These are phyloP conservation scores for Aschersonia sp. DNA, from an alignment of 2,329 filamentous ascomycete genomes.

Conservation along the genomic window DNA sequence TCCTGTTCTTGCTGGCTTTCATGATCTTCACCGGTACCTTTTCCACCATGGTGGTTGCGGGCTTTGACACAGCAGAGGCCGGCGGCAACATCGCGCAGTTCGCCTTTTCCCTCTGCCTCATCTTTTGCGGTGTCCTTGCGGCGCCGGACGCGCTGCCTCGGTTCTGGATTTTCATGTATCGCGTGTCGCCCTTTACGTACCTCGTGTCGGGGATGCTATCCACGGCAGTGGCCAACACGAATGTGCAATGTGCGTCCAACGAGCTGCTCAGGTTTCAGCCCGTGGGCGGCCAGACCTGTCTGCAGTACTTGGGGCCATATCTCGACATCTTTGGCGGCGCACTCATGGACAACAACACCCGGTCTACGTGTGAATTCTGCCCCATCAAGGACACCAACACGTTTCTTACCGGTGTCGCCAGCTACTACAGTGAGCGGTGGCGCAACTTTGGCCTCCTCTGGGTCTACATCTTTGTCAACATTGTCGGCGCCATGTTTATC, in stretches of 20 bases:
- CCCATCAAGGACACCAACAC: slow-evolving; percentile 33
- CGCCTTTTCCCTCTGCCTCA: slow-evolving; percentile 55
- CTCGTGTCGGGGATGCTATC: slow-evolving; percentile 59
- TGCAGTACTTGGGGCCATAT: slow-evolving; percentile 39
- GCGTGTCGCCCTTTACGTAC: slow-evolving; percentile 71
- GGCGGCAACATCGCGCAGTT: slow-evolving; percentile 65
- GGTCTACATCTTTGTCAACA: slow-evolving; percentile 44
- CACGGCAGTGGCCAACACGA: slow-evolving; percentile 51
- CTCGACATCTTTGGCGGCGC: slow-evolving; percentile 35
- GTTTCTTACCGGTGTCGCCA: slow-evolving; percentile 31
- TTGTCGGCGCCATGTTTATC: slow-evolving; percentile 36
- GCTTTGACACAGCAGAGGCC: slow-evolving; percentile 59
- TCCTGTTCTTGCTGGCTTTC: slow-evolving; percentile 62
- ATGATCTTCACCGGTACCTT: slow-evolving; percentile 73
- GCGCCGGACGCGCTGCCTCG: slow-evolving; percentile 45
- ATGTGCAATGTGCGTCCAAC: slow-evolving; percentile 50
- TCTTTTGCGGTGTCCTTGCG: slow-evolving; percentile 66
- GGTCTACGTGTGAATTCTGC: slow-evolving; percentile 40
- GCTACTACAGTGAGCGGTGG: slow-evolving; percentile 46
- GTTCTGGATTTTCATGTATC: slow-evolving; percentile 75
- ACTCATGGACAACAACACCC: slow-evolving; percentile 32
- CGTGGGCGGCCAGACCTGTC: slow-evolving; percentile 40
- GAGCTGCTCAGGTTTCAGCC: slow-evolving; percentile 58
- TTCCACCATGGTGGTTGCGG: slow-evolving; percentile 62
- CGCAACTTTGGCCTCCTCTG: slow-evolving; percentile 53